Percentiles rank a stretch among this genome's conserved stretches.
phyloP scores from a whole-genome alignment of 345 rosid species.

The Anacardium occidentale region DNA sequence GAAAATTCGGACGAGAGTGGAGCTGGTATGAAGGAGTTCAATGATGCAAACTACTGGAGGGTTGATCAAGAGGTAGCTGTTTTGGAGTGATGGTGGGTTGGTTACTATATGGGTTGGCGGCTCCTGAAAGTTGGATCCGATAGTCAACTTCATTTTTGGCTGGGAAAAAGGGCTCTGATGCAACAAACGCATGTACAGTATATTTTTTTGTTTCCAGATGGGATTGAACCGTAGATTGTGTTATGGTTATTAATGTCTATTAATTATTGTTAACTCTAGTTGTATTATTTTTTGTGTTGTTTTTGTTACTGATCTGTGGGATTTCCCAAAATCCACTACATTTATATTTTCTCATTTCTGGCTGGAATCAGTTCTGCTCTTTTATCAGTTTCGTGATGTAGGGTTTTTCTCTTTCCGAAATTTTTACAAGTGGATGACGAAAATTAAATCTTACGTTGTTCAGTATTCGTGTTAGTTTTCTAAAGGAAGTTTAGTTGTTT shows the following conservation, averaged over 20 bases:
- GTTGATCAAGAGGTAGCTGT: constrained; percentile 88
- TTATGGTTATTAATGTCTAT: constrained; percentile 27
- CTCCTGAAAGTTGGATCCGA: constrained; percentile 21
- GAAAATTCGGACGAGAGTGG: constrained; percentile 52
- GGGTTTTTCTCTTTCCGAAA: not conserved
- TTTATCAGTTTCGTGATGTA: not conserved
- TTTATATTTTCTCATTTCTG: constrained; percentile 8
- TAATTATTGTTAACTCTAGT: constrained; percentile 27
- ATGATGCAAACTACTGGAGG: constrained; percentile 91
- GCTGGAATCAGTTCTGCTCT: constrained; percentile 14
- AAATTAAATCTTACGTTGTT: not conserved
- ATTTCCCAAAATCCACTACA: constrained; percentile 16
- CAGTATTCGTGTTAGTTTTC: not conserved
- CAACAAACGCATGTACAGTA: constrained; percentile 47
- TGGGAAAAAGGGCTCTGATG: constrained; percentile 19
- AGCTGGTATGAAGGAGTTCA: constrained; percentile 74
- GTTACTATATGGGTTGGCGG: constrained; percentile 10
- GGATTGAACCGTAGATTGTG: constrained; percentile 37
- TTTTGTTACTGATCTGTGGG: constrained; percentile 18
- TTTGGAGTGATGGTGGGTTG: constrained; percentile 48
- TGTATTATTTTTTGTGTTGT: constrained; percentile 38
- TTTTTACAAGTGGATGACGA: not conserved
- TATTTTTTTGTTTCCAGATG: constrained; percentile 40
- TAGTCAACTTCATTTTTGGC: constrained; percentile 22
- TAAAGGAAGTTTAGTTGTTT: too few species aligned